phyloP scores from a whole-genome alignment of 139 green algal species.

The Limnomonas spitsbergensis region DNA sequence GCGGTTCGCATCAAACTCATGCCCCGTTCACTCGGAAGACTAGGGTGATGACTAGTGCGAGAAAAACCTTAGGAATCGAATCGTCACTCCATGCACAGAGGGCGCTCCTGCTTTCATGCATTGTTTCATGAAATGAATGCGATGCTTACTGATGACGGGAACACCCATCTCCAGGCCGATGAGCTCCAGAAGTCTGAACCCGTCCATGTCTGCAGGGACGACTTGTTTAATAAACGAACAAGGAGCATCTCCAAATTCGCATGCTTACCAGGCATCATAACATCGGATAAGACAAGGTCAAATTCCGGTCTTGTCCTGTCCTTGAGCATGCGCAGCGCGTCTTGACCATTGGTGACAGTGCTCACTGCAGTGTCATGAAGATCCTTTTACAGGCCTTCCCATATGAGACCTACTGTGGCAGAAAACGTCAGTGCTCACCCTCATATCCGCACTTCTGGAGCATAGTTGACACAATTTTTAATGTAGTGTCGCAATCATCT shows the following conservation, averaged over 20 bases:
- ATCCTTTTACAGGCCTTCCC: background rate
- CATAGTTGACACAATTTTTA: constrained; percentile 91
- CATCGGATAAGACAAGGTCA: constrained; percentile 93
- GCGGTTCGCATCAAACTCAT: background rate
- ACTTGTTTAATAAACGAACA: background rate
- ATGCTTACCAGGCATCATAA: constrained; percentile 88
- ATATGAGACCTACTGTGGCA: background rate
- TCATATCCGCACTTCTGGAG: constrained; percentile 80
- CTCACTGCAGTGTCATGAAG: background rate
- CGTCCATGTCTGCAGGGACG: constrained; percentile 86
- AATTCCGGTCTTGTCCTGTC: constrained; percentile 49
- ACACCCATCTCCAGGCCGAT: constrained; percentile 91
- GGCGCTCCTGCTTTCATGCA: too few species aligned
- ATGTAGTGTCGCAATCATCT: constrained; percentile 88
- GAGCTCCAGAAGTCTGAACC: constrained; percentile 90
- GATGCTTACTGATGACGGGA: constrained; percentile 88
- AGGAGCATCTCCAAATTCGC: background rate
- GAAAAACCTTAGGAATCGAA: too few species aligned
- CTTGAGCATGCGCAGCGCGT: constrained; percentile 2
- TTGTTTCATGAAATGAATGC: constrained; percentile 3
- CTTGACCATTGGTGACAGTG: background rate
- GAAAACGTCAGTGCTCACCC: too few species aligned
- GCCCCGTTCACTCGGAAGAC: too few species aligned
- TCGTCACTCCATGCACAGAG: too few species aligned
- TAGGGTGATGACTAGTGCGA: too few species aligned